Evolutionary conservation across 1,139 yeast species (phyloP).

Genomic region (Citeromyces hawaiiensis): DNA sequence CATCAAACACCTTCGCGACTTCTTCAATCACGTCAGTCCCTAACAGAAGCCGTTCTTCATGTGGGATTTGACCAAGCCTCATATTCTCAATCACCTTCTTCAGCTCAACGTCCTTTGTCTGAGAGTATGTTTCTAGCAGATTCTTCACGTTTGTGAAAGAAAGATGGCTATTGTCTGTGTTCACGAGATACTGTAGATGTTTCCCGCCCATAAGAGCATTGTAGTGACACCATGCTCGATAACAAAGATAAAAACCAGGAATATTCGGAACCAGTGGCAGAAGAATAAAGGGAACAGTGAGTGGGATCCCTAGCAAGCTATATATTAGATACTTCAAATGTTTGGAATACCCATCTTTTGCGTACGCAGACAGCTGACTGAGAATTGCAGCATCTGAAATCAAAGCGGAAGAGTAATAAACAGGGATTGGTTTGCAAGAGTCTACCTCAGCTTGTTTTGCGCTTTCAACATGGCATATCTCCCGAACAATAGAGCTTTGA

Average conservation of each 20-base stretch:
- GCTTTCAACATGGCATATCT: slow-evolving; percentile 15
- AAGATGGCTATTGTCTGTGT: slow-evolving; percentile 10
- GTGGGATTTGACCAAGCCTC: no score
- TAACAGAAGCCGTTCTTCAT: no score
- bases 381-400: slow-evolving; percentile 6
- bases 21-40: no score
- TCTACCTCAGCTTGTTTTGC: slow-evolving; percentile 5
- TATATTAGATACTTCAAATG: slow-evolving; percentile 30
- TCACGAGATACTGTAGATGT: slow-evolving; percentile 39
- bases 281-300: slow-evolving; percentile 69
- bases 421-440: slow-evolving; percentile 9
- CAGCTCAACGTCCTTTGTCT: slow-evolving; percentile 11
- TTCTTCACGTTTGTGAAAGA: slow-evolving; percentile 6
- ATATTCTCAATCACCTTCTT: slow-evolving; percentile 5
- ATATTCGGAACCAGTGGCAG: slow-evolving; percentile 86
- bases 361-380: slow-evolving; percentile 9
- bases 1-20: no score
- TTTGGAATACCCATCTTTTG: slow-evolving; percentile 20
- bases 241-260: slow-evolving; percentile 85
- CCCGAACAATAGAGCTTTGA: slow-evolving; percentile 32
- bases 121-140: slow-evolving; percentile 8
- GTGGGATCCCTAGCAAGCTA: slow-evolving; percentile 56
- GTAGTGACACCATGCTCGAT: slow-evolving; percentile 73
- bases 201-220: slow-evolving; percentile 69
- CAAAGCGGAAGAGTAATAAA: slow-evolving; percentile 16